These are phyloP conservation scores for Elaeis guineensis DNA, from an alignment of 176 grass and related monocot genomes.

Conservation along the genomic window DNA sequence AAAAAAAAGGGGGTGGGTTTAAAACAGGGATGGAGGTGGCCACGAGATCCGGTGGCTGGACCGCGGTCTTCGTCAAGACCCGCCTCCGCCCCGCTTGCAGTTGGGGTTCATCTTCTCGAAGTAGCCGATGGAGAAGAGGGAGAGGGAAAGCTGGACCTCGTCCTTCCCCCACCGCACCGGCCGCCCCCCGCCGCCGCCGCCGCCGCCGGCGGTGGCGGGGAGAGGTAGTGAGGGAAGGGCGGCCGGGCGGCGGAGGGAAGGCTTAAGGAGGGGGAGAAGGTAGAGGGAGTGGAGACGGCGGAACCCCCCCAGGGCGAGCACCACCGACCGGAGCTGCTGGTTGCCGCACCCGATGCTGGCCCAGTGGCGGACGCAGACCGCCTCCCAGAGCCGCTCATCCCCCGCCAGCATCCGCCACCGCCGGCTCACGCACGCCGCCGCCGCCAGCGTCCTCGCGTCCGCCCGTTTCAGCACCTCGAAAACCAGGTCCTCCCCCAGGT, in stretches of 20 bases:
- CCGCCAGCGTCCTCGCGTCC: slow-evolving; percentile 58
- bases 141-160: slow-evolving; percentile 52
- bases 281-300: slow-evolving; percentile 48
- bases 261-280: slow-evolving; percentile 36
- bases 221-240: background rate
- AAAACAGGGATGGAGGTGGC: too few relatives aligned
- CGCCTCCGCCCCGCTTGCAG: slow-evolving; percentile 22
- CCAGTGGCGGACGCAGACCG: slow-evolving; percentile 57
- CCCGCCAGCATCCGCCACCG: slow-evolving; percentile 46
- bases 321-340: slow-evolving; percentile 39
- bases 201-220: background rate
- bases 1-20: too few relatives aligned
- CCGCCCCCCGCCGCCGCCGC: background rate
- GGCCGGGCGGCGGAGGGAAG: background rate
- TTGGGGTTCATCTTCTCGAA: slow-evolving; percentile 47
- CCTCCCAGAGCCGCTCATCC: slow-evolving; percentile 78
- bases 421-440: slow-evolving; percentile 51
- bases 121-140: slow-evolving; percentile 45
- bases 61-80: background rate
- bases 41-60: too few relatives aligned
- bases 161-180: slow-evolving; percentile 40
- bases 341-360: slow-evolving; percentile 25
- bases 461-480: slow-evolving; percentile 62
- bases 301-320: slow-evolving; percentile 57
- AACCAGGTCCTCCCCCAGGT: slow-evolving; percentile 57